A percentile compares a stretch with the other conserved stretches of the same genome.
Conservation (phyloP, 345 rosid genomes). For the Physaria fendleri region DNA sequence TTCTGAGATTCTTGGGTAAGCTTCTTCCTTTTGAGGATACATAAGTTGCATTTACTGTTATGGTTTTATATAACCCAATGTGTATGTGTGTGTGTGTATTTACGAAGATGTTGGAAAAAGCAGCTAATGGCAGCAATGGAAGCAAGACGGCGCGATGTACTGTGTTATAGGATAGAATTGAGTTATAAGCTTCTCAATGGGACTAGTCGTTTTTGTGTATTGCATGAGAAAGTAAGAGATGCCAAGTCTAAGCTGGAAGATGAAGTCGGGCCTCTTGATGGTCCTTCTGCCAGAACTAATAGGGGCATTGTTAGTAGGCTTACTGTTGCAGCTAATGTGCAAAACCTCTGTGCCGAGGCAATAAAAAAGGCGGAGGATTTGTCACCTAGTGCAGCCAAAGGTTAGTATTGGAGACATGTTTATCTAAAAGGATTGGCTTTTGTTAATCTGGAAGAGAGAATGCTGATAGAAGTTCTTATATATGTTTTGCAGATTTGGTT, state of each 20-base stretch:
- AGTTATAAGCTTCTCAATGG: conserved; percentile 73
- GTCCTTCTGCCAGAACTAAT: conserved; percentile 62
- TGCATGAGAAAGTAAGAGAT: conserved; percentile 57
- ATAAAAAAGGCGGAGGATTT: conserved; percentile 60
- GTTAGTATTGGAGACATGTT: conserved; percentile 32
- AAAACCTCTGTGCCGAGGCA: conserved; percentile 69
- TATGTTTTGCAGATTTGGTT: conserved; percentile 20
- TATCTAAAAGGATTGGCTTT: too few relatives aligned
- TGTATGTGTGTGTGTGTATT: conserved; percentile 4
- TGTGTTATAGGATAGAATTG: conserved; percentile 78
- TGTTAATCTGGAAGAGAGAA: background rate
- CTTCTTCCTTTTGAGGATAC: background rate
- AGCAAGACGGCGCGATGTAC: conserved; percentile 80
- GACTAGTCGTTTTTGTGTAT: conserved; percentile 60
- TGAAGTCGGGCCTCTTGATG: conserved; percentile 77
- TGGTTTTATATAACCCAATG: background rate
- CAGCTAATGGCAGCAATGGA: conserved; percentile 77
- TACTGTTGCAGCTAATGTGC: conserved; percentile 63
- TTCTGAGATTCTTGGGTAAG: conserved; percentile 86
- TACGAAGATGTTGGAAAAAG: conserved; percentile 72
- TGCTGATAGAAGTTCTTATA: conserved; percentile 7
- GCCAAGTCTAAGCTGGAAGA: conserved; percentile 73
- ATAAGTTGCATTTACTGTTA: background rate
- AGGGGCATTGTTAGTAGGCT: conserved; percentile 91
- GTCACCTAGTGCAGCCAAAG: conserved; percentile 45